These are phyloP conservation scores for Oryza coarctata DNA, from an alignment of 176 grass and related monocot species.

Conservation along the genomic window DNA sequence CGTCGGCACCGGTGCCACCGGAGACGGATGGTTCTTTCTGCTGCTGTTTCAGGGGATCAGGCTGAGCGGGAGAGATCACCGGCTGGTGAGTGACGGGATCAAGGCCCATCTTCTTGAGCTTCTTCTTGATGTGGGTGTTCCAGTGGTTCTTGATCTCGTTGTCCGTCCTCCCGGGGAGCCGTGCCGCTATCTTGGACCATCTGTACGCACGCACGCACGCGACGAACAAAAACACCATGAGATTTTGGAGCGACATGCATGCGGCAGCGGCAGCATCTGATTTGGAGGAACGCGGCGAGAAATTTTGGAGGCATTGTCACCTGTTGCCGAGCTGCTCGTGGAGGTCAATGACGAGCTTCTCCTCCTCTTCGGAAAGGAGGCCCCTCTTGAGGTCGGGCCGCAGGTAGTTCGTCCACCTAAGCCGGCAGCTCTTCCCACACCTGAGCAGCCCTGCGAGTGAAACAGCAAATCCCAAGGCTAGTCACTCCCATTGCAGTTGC, in stretches of 20 bases:
- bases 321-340: conserved; percentile 91
- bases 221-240: neutral
- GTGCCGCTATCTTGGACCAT: conserved; percentile 95
- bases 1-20: neutral
- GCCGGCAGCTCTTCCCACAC: conserved; percentile 97
- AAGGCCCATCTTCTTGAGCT: conserved; percentile 87
- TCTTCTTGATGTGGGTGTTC: conserved; percentile 99
- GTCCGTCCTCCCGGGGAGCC: conserved; percentile 86
- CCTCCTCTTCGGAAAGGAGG: conserved; percentile 59
- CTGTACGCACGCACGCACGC: conserved; percentile 1
- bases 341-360: conserved; percentile 80
- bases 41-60: neutral
- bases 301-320: conserved; percentile 4
- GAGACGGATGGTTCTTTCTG: neutral
- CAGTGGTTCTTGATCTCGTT: conserved; percentile 99
- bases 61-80: neutral
- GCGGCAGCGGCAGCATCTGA: neutral
- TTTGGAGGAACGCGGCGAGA: neutral
- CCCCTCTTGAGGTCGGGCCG: conserved; percentile 91
- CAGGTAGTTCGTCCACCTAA: conserved; percentile 94
- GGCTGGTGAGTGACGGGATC: conserved; percentile 71
- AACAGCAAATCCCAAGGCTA: neutral
- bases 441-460: conserved; percentile 51
- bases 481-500: neutral
- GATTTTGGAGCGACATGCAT: neutral